These are phyloP conservation scores for Boletales sp. DNA, from an alignment of 768 basidiomycete species.

Conservation along the genomic window DNA sequence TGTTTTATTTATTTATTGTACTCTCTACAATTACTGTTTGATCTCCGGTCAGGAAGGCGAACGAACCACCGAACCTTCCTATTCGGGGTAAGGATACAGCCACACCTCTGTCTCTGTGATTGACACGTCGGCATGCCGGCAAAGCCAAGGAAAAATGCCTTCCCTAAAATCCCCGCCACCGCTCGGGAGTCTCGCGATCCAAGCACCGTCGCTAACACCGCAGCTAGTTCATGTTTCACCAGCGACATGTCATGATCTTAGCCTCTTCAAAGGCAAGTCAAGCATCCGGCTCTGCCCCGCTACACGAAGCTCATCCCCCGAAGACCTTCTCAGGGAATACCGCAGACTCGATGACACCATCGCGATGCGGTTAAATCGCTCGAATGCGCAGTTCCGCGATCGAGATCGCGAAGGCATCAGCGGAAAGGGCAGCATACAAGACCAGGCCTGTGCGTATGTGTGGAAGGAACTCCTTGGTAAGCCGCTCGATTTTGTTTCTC, in stretches of 20 bases:
- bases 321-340: conserved; percentile 82
- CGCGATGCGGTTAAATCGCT: conserved; percentile 76
- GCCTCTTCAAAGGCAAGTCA: conserved; percentile 62
- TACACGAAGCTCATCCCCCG: conserved; percentile 14
- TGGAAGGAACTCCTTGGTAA: conserved; percentile 79
- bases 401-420: conserved; percentile 50
- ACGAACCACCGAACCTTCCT: conserved; percentile 29
- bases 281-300: conserved; percentile 4
- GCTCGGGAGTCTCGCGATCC: conserved; percentile 66
- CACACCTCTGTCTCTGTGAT: conserved; percentile 16
- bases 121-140: conserved; percentile 28
- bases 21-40: background rate
- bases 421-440: conserved; percentile 55
- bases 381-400: conserved; percentile 73
- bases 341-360: conserved; percentile 77
- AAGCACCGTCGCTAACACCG: conserved; percentile 55
- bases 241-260: conserved; percentile 70
- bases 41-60: too few relatives aligned
- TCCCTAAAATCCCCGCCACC: conserved; percentile 31
- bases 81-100: conserved; percentile 19
- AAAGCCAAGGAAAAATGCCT: conserved; percentile 32
- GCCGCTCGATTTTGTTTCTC: conserved; percentile 25
- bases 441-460: conserved; percentile 69
- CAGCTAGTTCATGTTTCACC: conserved; percentile 71
- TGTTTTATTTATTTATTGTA: background rate